These are phyloP conservation scores for Ophiostoma sp. DNA, from an alignment of 2,329 filamentous ascomycete species.

Conservation along the genomic window DNA sequence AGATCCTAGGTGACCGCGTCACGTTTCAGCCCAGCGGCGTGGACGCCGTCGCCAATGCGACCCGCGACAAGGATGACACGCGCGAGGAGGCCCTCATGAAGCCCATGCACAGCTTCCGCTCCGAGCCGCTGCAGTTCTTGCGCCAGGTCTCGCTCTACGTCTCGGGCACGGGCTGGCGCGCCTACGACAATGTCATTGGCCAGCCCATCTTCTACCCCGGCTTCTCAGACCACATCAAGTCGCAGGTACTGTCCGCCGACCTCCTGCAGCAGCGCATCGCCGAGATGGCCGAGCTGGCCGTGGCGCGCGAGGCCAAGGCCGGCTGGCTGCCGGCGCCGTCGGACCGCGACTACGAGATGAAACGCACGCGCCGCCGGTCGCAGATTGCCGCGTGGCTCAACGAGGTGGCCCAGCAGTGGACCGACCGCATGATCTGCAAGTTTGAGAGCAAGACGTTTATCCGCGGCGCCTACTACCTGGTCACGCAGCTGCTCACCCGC, in stretches of 20 bases:
- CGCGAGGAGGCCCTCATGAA: slow-evolving; percentile 68
- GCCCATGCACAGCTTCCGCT: slow-evolving; percentile 81
- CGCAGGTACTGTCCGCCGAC: slow-evolving; percentile 66
- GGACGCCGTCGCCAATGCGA: slow-evolving; percentile 41
- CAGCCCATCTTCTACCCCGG: slow-evolving; percentile 91
- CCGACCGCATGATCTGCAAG: slow-evolving; percentile 97
- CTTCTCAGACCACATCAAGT: slow-evolving; percentile 86
- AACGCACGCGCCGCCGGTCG: slow-evolving; percentile 50
- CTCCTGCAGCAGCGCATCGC: slow-evolving; percentile 69
- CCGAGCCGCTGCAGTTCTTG: slow-evolving; percentile 69
- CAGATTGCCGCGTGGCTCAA: slow-evolving; percentile 68
- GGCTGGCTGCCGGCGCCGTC: slow-evolving; percentile 55
- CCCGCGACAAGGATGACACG: slow-evolving; percentile 42
- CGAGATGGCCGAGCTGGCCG: slow-evolving; percentile 68
- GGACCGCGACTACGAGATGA: slow-evolving; percentile 38
- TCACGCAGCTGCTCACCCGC: slow-evolving; percentile 79
- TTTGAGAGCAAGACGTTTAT: slow-evolving; percentile 95
- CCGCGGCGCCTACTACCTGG: slow-evolving; percentile 81
- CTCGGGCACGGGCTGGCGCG: slow-evolving; percentile 89
- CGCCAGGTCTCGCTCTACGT: slow-evolving; percentile 91
- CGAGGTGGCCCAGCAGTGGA: slow-evolving; percentile 79
- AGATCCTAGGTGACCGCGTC: slow-evolving; percentile 68
- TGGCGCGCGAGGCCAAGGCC: slow-evolving; percentile 71
- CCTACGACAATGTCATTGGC: slow-evolving; percentile 84
- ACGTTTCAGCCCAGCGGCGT: slow-evolving; percentile 69